Conservation (phyloP, 1,284 basidiomycete species). For the Trichosporon sp. region DNA sequence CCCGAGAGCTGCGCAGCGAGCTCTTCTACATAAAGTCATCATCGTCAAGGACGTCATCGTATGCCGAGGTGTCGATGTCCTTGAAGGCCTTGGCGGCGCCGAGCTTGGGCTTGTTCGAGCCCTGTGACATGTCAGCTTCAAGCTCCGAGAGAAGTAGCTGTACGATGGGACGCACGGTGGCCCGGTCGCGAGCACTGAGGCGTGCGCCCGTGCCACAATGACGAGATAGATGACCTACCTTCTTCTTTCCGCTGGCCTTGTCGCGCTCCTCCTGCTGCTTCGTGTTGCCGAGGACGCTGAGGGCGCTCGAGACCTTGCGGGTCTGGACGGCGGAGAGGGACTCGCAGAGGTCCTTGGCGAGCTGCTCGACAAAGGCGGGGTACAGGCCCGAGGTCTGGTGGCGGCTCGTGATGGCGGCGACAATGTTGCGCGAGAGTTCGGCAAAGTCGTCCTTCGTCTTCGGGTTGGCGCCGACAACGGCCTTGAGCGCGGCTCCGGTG, state of each 20-base stretch:
- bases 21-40: constrained; percentile 46
- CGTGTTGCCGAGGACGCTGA: constrained; percentile 84
- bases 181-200: not conserved
- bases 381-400: constrained; percentile 78
- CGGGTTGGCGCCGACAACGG: constrained; percentile 66
- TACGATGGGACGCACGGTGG: not conserved
- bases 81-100: constrained; percentile 61
- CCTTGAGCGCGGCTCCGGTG: constrained; percentile 54
- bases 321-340: constrained; percentile 82
- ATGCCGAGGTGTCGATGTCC: constrained; percentile 70
- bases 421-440: constrained; percentile 64
- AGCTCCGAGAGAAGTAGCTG: constrained; percentile 4
- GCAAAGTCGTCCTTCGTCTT: constrained; percentile 81
- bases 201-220: not conserved
- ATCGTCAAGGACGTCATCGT: constrained; percentile 77
- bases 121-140: constrained; percentile 16
- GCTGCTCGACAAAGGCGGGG: constrained; percentile 71
- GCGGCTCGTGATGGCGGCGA: constrained; percentile 66
- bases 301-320: constrained; percentile 71
- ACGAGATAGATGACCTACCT: not conserved
- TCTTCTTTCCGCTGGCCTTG: constrained; percentile 78
- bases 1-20: not conserved
- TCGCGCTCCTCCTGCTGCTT: constrained; percentile 86
- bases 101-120: constrained; percentile 65
- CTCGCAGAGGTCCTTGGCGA: constrained; percentile 65